Evolutionary conservation across 2,329 filamentous ascomycete genomes (phyloP).

Genomic region (Xylariales sp.): DNA sequence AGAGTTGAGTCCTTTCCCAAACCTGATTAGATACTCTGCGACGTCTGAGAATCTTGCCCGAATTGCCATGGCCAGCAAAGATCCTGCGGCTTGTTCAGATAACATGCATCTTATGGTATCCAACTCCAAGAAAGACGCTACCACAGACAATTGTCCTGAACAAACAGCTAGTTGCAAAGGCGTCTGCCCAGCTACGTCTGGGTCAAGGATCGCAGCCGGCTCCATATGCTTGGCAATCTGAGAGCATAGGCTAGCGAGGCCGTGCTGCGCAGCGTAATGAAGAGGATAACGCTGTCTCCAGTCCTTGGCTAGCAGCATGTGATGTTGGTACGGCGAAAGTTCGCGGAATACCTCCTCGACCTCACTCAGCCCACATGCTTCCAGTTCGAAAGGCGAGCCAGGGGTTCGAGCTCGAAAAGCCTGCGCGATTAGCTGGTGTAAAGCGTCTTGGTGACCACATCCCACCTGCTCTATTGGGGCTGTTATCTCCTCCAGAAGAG

Average conservation of each 20-base stretch:
- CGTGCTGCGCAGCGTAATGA: slow-evolving; percentile 10
- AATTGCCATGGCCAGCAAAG: slow-evolving; percentile 5
- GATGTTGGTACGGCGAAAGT: slow-evolving; percentile 11
- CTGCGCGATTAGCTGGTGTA: slow-evolving; percentile 10
- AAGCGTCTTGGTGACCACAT: slow-evolving; percentile 8
- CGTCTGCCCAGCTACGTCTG: slow-evolving; percentile 5
- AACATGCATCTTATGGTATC: background rate
- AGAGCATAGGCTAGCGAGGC: slow-evolving; percentile 5
- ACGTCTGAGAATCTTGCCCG: slow-evolving; percentile 1
- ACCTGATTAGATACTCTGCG: slow-evolving; percentile 1
- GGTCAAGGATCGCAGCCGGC: slow-evolving; percentile 2
- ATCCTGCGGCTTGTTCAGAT: slow-evolving; percentile 3
- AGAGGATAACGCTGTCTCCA: slow-evolving; percentile 10
- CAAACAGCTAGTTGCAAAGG: slow-evolving; percentile 6
- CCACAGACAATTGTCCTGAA: slow-evolving; percentile 1
- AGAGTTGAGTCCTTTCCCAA: slow-evolving; percentile 3
- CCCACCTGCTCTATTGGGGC: slow-evolving; percentile 5
- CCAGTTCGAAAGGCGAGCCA: background rate
- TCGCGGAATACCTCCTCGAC: slow-evolving; percentile 8
- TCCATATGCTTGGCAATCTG: slow-evolving; percentile 10
- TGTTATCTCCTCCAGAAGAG: slow-evolving; percentile 10
- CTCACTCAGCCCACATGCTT: too few relatives aligned
- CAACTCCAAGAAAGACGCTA: slow-evolving; percentile 1
- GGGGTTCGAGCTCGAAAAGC: background rate
- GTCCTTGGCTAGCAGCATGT: slow-evolving; percentile 9